Evolutionary conservation across 768 basidiomycete genomes (phyloP).

Genomic region (Leccinum olivaceopallidum): DNA sequence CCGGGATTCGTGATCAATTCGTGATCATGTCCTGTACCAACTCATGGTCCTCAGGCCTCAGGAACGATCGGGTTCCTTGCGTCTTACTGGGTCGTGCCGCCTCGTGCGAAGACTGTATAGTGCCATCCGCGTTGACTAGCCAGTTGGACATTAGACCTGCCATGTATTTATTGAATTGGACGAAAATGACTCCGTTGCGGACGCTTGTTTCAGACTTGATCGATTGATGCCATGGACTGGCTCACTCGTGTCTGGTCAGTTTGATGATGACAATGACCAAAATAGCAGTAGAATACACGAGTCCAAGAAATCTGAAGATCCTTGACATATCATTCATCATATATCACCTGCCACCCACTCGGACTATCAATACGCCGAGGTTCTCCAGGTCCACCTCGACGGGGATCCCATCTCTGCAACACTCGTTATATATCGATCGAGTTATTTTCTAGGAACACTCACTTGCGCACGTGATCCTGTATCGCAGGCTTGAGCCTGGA

Average conservation of each 20-base stretch:
- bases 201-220: background rate
- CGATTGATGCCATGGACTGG: background rate
- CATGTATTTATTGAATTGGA: conserved; percentile 15
- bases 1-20: background rate
- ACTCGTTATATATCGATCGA: background rate
- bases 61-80: conserved; percentile 92
- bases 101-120: conserved; percentile 78
- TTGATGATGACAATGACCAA: background rate
- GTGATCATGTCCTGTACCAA: background rate
- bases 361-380: conserved; percentile 79
- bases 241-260: background rate
- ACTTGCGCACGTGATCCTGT: conserved; percentile 79
- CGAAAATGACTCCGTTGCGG: background rate
- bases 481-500: conserved; percentile 92
- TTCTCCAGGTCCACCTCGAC: conserved; percentile 81
- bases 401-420: conserved; percentile 60
- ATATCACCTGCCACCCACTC: conserved; percentile 18
- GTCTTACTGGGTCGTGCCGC: too few species aligned
- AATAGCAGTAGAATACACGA: background rate
- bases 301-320: background rate
- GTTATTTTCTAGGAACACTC: conserved; percentile 17
- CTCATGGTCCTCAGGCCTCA: conserved; percentile 30
- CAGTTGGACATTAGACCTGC: conserved; percentile 1
- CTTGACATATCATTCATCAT: background rate
- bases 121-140: conserved; percentile 74